Conservation (phyloP, 1,139 yeast species). For the Yamadazyma sp. region DNA sequence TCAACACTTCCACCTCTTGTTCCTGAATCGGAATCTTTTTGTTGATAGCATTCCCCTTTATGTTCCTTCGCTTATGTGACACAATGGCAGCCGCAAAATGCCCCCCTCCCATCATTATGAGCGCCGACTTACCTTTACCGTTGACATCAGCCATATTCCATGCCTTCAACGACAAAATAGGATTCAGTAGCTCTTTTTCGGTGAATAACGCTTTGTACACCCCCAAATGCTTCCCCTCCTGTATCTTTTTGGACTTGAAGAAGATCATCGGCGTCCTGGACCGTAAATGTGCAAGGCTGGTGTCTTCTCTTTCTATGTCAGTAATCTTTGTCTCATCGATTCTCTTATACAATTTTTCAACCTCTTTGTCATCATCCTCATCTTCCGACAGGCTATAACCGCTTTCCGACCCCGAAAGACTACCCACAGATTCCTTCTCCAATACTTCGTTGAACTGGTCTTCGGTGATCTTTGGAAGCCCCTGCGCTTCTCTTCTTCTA, state of each 20-base stretch:
- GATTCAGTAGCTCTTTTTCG: constrained; percentile 31
- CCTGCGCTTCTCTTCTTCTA: constrained; percentile 51
- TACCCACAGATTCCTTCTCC: constrained; percentile 52
- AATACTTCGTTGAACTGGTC: constrained; percentile 58
- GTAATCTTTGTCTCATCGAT: constrained; percentile 12
- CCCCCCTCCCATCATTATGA: constrained; percentile 96
- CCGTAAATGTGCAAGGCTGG: constrained; percentile 39
- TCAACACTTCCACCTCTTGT: constrained; percentile 65
- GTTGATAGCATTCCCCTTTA: constrained; percentile 54
- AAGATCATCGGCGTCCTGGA: constrained; percentile 65
- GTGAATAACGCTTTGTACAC: constrained; percentile 68
- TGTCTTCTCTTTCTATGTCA: constrained; percentile 8
- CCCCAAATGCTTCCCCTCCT: constrained; percentile 56
- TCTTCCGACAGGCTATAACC: constrained; percentile 18
- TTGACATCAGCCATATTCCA: constrained; percentile 23
- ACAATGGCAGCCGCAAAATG: constrained; percentile 96
- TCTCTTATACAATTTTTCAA: constrained; percentile 18
- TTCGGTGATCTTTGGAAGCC: constrained; percentile 51
- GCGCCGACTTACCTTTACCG: constrained; percentile 53
- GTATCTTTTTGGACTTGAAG: constrained; percentile 50
- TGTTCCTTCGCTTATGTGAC: constrained; percentile 61
- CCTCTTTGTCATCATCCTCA: constrained; percentile 20
- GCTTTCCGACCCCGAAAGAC: constrained; percentile 57
- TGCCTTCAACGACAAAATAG: constrained; percentile 40
- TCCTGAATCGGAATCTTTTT: constrained; percentile 45